Evolutionary conservation across 192 early-diverging fungal genomes (phyloP).

Genomic region (Phycomyces nitens): DNA sequence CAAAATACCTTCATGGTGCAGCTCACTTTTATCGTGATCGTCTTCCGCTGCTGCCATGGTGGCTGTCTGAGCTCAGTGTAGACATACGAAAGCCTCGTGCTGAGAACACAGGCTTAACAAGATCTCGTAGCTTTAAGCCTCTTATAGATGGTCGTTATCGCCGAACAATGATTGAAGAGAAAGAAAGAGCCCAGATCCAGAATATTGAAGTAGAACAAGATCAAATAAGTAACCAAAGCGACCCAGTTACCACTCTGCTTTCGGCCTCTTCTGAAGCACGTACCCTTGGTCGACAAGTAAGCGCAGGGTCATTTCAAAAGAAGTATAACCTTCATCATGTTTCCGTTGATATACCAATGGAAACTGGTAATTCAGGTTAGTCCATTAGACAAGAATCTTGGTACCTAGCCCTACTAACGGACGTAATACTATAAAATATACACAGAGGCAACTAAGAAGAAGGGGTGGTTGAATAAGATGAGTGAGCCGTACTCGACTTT

Average conservation of each 20-base stretch:
- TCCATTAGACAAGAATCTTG: not conserved
- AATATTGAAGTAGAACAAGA: conserved; percentile 6
- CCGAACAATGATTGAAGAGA: conserved; percentile 33
- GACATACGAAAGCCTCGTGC: conserved; percentile 46
- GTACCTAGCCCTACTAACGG: not conserved
- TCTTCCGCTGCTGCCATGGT: conserved; percentile 45
- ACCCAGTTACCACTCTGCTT: not conserved
- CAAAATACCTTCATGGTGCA: conserved; percentile 48
- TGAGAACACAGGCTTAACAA: conserved; percentile 30
- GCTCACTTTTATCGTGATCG: conserved; percentile 42
- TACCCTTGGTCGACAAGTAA: not conserved
- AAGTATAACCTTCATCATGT: not conserved
- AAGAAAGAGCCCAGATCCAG: conserved; percentile 23
- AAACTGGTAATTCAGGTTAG: not conserved
- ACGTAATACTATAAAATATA: too few species aligned
- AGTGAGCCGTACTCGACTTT: too few species aligned
- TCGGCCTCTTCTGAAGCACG: not conserved
- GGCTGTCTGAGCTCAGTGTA: conserved; percentile 46
- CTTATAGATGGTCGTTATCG: conserved; percentile 34
- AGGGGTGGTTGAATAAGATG: too few species aligned
- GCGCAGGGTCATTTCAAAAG: not conserved
- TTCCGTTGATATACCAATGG: not conserved
- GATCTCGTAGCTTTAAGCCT: conserved; percentile 34
- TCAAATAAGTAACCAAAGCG: not conserved
- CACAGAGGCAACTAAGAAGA: too few species aligned